Percentiles rank a stretch among this genome's conserved stretches.
phyloP scores from a whole-genome alignment of 2,329 filamentous ascomycete species.

The Zymoseptoria passerinii region DNA sequence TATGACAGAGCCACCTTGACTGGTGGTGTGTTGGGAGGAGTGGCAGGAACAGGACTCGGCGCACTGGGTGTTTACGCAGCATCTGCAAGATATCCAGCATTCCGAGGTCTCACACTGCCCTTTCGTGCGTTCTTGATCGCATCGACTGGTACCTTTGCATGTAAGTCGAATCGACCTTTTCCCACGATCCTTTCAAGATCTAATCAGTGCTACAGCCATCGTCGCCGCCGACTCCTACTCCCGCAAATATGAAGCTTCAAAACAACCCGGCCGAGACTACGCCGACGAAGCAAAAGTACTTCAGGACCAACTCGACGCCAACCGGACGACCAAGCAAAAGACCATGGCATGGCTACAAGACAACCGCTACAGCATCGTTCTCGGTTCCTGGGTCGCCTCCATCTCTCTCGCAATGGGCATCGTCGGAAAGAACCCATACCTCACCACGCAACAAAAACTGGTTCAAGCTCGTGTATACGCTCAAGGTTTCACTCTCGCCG shows the following conservation, averaged over 20 bases:
- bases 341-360: slow-evolving; percentile 65
- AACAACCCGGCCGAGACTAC: slow-evolving; percentile 61
- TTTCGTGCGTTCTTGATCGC: slow-evolving; percentile 87
- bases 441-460: slow-evolving; percentile 73
- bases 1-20: slow-evolving; percentile 57
- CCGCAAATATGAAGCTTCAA: slow-evolving; percentile 60
- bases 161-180: slow-evolving; percentile 32
- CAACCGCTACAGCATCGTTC: slow-evolving; percentile 82
- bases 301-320: slow-evolving; percentile 44
- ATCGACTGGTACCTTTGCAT: slow-evolving; percentile 71
- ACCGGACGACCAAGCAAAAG: slow-evolving; percentile 52
- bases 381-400: slow-evolving; percentile 69
- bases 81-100: slow-evolving; percentile 62
- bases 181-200: background rate
- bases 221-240: slow-evolving; percentile 71
- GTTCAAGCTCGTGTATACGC: slow-evolving; percentile 94
- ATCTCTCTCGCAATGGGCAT: slow-evolving; percentile 68
- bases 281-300: slow-evolving; percentile 54
- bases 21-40: slow-evolving; percentile 68
- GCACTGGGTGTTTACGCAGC: slow-evolving; percentile 59
- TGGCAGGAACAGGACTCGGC: slow-evolving; percentile 59
- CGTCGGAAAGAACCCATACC: slow-evolving; percentile 68
- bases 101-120: slow-evolving; percentile 75
- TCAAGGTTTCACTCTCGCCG: slow-evolving; percentile 77
- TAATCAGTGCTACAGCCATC: slow-evolving; percentile 44